A percentile compares a stretch with the other conserved stretches of the same genome.
Conservation (phyloP, 2,329 filamentous ascomycete genomes). For the Curvularia sp. region DNA sequence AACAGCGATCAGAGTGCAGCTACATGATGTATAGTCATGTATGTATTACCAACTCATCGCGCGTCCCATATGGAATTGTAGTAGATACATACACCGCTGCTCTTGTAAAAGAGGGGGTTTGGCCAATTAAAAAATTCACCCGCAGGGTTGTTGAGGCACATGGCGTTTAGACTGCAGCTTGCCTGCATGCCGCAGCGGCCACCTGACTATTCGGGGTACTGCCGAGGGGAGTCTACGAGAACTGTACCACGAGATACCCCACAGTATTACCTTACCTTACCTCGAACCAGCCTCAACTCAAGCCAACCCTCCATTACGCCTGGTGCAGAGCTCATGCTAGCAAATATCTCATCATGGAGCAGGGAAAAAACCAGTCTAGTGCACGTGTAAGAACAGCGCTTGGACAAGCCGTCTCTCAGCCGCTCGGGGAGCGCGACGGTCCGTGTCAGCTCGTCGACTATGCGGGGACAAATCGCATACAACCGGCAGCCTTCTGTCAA, state of each 20-base stretch:
- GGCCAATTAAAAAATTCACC: slow-evolving; percentile 37
- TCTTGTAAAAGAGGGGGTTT: slow-evolving; percentile 35
- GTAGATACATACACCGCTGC: slow-evolving; percentile 36
- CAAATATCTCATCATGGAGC: slow-evolving; percentile 14
- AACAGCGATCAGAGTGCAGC: slow-evolving; percentile 11
- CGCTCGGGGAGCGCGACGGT: slow-evolving; percentile 31
- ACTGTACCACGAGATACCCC: slow-evolving; percentile 25
- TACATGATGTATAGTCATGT: slow-evolving; percentile 21
- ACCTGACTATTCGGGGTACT: slow-evolving; percentile 40
- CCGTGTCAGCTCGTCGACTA: slow-evolving; percentile 30
- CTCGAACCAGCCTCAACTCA: slow-evolving; percentile 11
- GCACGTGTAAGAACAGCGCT: slow-evolving; percentile 29
- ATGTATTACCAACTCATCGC: slow-evolving; percentile 41
- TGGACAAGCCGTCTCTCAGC: slow-evolving; percentile 23
- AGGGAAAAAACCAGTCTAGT: slow-evolving; percentile 22
- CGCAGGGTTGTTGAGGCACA: slow-evolving; percentile 35
- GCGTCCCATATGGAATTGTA: slow-evolving; percentile 30
- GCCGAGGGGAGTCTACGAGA: slow-evolving; percentile 23
- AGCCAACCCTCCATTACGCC: slow-evolving; percentile 5
- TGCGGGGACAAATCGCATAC: slow-evolving; percentile 16
- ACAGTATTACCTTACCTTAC: slow-evolving; percentile 11
- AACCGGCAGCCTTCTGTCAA: slow-evolving; percentile 18
- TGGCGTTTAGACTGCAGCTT: slow-evolving; percentile 32
- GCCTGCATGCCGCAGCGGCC: slow-evolving; percentile 39
- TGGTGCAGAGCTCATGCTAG: slow-evolving; percentile 7